Base-by-base conservation (phyloP, 2,329 filamentous ascomycete genomes). In the Polychaeton citri region DNA sequence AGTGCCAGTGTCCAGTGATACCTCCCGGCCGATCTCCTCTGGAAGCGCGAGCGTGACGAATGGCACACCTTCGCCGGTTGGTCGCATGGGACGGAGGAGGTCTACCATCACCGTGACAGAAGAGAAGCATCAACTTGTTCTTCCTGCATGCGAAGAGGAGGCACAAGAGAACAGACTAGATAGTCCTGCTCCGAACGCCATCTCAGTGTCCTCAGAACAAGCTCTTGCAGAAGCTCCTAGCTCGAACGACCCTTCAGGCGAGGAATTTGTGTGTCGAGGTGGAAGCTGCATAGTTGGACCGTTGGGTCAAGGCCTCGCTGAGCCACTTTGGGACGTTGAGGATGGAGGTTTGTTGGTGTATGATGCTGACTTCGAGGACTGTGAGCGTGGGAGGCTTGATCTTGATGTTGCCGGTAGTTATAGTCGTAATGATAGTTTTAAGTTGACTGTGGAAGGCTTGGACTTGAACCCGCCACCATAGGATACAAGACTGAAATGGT, bases 321-420 rank as follows among this genome's bases (percentile, higher is more conserved):
- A 81, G 0, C 87, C 87, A 1, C 64, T 90, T 39, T 94, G 86
- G 86, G 82, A 93, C 40, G 59, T 65, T 32, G 78, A 87, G 36
- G 63, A 79, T 37, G 67, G 74, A 3, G 72, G 74, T 0, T 56
- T 94, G 19, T 61, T 86, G 35, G 72, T 72, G 21, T 68, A 74
- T 1, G 82, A 90, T 44, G 78, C 87, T 3, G 85, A 95, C 51
- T 79, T 95, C 50, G 81, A 92, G 33, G 85, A 94, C 46, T 94
- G 87, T 48, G 73, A 86, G 45, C 69, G 83, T 7, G 87, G 86
- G 0, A 66, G 84, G 35, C 56, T 94, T 44, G 86, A 94, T 55
- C 57, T 94, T 32, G 87, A 94, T 62, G 76, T 83, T 24, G 84
- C 76, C 2, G 87, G 87, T 0, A 86, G 80, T 52, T 94, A 93